These are phyloP conservation scores for Saturnispora sekii DNA, from an alignment of 805 yeast species.

Conservation along the genomic window DNA sequence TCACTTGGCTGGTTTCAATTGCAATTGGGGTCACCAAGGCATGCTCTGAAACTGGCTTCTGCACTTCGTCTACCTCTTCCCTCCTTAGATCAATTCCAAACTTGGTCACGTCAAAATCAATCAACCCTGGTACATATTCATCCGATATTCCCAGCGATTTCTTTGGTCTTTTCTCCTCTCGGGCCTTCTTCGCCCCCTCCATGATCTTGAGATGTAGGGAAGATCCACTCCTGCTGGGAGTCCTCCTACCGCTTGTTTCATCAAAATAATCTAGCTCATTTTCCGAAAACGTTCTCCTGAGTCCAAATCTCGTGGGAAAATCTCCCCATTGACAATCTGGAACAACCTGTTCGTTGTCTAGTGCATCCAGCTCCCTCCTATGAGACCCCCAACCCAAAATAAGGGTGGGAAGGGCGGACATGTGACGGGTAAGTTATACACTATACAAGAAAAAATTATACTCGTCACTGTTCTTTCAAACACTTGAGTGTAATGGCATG, in stretches of 20 bases:
- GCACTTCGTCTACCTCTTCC: constrained; percentile 7
- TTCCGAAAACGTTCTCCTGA: constrained; percentile 54
- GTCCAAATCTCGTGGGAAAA: constrained; percentile 13
- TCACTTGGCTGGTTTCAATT: constrained; percentile 9
- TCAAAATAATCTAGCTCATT: constrained; percentile 55
- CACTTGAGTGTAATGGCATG: not conserved
- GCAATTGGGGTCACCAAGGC: constrained; percentile 24
- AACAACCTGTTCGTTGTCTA: constrained; percentile 25
- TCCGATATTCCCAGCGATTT: constrained; percentile 47
- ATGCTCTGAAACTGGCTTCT: constrained; percentile 11
- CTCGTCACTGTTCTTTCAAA: not conserved
- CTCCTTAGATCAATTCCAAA: constrained; percentile 14
- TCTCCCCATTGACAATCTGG: constrained; percentile 19
- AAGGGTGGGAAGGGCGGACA: constrained; percentile 5
- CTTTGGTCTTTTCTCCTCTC: not conserved
- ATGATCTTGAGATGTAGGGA: not conserved
- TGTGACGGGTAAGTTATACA: not conserved
- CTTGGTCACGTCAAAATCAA: constrained; percentile 24
- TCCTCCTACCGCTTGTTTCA: constrained; percentile 23
- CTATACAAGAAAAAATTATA: not conserved
- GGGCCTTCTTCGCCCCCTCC: not conserved
- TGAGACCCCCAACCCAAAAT: constrained; percentile 1
- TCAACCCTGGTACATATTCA: constrained; percentile 65
- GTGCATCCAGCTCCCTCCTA: constrained; percentile 16
- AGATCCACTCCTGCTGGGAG: constrained; percentile 2